Conservation (phyloP, 2,329 filamentous ascomycete species). For the Trichophyton equinum region DNA sequence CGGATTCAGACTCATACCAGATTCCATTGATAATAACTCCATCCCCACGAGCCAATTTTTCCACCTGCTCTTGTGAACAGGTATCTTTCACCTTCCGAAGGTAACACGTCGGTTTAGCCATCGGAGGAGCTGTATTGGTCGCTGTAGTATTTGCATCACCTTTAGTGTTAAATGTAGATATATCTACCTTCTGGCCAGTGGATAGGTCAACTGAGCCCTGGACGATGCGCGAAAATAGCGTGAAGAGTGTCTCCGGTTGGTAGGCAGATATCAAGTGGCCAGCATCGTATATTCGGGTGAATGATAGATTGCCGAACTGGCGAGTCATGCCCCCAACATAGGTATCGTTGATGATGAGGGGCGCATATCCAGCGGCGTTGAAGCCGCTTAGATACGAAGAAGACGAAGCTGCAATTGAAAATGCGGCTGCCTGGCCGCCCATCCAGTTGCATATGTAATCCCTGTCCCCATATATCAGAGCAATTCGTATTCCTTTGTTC, state of each 20-base stretch:
- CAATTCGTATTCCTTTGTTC: conserved; percentile 39
- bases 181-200: conserved; percentile 17
- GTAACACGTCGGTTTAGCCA: conserved; percentile 47
- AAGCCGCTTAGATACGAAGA: conserved; percentile 36
- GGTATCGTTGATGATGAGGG: conserved; percentile 29
- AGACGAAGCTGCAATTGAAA: conserved; percentile 43
- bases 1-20: conserved; percentile 33
- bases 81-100: conserved; percentile 21
- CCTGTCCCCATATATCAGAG: conserved; percentile 41
- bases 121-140: conserved; percentile 40
- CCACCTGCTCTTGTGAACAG: conserved; percentile 6
- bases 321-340: conserved; percentile 37
- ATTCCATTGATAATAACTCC: conserved; percentile 51
- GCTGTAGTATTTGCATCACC: conserved; percentile 48
- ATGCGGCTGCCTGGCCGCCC: conserved; percentile 45
- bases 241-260: conserved; percentile 28
- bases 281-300: conserved; percentile 36
- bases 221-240: conserved; percentile 27
- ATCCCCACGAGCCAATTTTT: conserved; percentile 36
- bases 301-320: conserved; percentile 39
- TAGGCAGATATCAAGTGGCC: conserved; percentile 32
- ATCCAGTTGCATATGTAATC: conserved; percentile 47
- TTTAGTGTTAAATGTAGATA: conserved; percentile 29
- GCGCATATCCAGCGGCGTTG: conserved; percentile 37
- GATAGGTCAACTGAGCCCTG: conserved; percentile 23